Percentiles rank a stretch among this genome's conserved stretches.
Conservation (phyloP, 805 yeast genomes). For the Cyberlindnera saturnus region DNA sequence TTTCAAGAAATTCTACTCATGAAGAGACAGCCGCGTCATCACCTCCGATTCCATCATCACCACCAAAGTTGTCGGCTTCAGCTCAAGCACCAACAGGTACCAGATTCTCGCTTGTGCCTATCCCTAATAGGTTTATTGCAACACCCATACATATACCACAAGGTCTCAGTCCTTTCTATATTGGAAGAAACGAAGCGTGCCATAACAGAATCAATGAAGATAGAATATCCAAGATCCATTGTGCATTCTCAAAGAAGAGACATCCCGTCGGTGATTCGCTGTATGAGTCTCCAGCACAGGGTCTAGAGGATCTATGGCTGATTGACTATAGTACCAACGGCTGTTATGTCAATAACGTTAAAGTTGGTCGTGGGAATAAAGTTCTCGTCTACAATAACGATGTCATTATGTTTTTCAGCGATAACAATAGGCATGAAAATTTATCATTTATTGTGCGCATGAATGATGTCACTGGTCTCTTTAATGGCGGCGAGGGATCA, state of each 20-base stretch:
- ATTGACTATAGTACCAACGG: slow-evolving; percentile 77
- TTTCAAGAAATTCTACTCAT: slow-evolving; percentile 1
- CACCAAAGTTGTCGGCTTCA: background rate
- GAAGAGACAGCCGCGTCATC: slow-evolving; percentile 6
- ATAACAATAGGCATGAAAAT: slow-evolving; percentile 43
- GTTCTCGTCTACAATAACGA: slow-evolving; percentile 60
- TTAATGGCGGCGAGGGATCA: slow-evolving; percentile 37
- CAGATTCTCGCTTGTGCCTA: slow-evolving; percentile 54
- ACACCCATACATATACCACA: slow-evolving; percentile 56
- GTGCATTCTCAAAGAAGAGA: slow-evolving; percentile 57
- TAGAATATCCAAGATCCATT: slow-evolving; percentile 80
- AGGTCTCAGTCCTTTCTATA: slow-evolving; percentile 56
- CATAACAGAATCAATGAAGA: slow-evolving; percentile 62
- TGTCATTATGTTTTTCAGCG: slow-evolving; percentile 58
- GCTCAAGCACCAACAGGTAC: slow-evolving; percentile 45
- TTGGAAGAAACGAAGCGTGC: slow-evolving; percentile 68
- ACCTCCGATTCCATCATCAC: background rate
- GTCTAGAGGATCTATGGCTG: slow-evolving; percentile 72
- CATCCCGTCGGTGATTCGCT: slow-evolving; percentile 54
- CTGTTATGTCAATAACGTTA: slow-evolving; percentile 58
- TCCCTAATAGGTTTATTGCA: slow-evolving; percentile 37
- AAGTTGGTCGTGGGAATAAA: slow-evolving; percentile 58
- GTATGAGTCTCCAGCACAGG: slow-evolving; percentile 67
- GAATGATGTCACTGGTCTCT: slow-evolving; percentile 59
- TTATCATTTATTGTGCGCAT: slow-evolving; percentile 50